A percentile compares a stretch with the other conserved stretches of the same genome.
Evolutionary conservation across 2,329 filamentous ascomycete genomes (phyloP).

Genomic region (Ophiostoma piceae): DNA sequence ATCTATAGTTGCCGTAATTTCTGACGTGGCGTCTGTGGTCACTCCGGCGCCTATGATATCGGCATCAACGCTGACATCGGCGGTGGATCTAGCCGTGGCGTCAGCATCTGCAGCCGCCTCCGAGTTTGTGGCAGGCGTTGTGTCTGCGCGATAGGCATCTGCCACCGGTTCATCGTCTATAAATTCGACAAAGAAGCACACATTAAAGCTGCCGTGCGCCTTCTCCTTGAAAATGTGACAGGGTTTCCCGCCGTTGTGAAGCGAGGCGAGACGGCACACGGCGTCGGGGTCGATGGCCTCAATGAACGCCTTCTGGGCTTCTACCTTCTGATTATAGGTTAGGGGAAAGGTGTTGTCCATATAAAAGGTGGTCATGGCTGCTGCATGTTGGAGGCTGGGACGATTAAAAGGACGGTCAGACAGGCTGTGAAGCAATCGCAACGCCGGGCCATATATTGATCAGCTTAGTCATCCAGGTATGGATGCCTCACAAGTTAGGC

Average conservation of each 20-base stretch:
- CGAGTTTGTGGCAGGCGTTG: too few relatives aligned
- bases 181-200: slow-evolving; percentile 7
- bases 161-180: not conserved
- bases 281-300: not conserved
- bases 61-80: too few relatives aligned
- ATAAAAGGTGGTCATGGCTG: not conserved
- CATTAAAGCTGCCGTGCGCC: not conserved
- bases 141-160: not conserved
- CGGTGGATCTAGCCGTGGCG: too few relatives aligned
- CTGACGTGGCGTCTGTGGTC: too few relatives aligned
- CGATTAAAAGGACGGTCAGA: not conserved
- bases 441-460: too few relatives aligned
- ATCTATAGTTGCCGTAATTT: too few relatives aligned
- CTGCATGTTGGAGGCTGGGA: slow-evolving; percentile 11
- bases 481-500: too few relatives aligned
- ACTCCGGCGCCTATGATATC: too few relatives aligned
- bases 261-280: slow-evolving; percentile 7
- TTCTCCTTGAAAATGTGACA: slow-evolving; percentile 6
- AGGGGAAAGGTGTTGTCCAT: slow-evolving; percentile 3
- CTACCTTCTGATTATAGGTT: not conserved
- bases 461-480: too few relatives aligned
- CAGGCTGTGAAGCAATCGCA: too few relatives aligned
- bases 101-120: not conserved
- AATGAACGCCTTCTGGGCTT: not conserved
- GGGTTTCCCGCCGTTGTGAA: slow-evolving; percentile 2